These are phyloP conservation scores for Gracilaria gracilis DNA, from an alignment of 23 red algal genomes.

Conservation along the genomic window DNA sequence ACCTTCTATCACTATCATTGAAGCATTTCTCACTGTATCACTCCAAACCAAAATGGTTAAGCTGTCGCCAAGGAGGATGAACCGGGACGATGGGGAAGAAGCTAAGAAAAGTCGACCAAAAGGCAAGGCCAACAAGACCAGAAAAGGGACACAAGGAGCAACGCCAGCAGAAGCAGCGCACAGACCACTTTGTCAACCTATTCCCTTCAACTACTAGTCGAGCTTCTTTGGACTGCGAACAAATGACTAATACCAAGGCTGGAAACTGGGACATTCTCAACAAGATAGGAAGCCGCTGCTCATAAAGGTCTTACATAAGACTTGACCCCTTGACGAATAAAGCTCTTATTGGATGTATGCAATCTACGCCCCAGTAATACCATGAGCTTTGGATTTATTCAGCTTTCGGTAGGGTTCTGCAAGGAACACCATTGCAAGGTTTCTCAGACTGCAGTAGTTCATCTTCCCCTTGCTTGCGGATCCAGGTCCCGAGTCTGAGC, in stretches of 20 bases:
- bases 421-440: too few relatives aligned
- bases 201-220: neutral
- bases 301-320: neutral
- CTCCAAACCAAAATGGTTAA: neutral
- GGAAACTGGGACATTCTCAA: neutral
- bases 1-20: neutral
- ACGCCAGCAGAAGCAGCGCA: constrained; percentile 5
- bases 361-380: neutral
- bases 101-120: neutral
- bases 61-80: neutral
- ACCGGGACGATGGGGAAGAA: constrained; percentile 2
- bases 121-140: neutral
- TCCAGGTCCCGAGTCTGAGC: neutral
- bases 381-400: neutral
- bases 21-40: neutral
- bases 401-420: neutral
- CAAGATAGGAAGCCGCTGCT: neutral
- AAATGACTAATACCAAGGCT: neutral
- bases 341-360: neutral
- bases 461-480: neutral
- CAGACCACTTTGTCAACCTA: neutral
- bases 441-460: too few relatives aligned
- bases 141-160: neutral
- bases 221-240: neutral
- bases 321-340: neutral